phyloP scores from a whole-genome alignment of 1,284 basidiomycete species.

The Ustilago esculenta region DNA sequence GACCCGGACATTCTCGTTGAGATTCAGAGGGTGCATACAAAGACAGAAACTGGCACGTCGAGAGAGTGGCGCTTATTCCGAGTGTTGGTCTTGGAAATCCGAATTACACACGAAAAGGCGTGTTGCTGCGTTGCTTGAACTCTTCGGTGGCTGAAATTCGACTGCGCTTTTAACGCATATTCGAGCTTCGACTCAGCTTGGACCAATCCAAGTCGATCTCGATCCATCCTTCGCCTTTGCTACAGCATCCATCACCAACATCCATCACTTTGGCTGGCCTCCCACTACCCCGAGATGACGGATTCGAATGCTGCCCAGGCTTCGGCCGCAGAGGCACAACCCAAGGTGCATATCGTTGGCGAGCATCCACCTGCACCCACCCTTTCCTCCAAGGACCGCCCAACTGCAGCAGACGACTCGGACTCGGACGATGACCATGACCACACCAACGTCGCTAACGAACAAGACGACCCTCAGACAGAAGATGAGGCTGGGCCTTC shows the following conservation, averaged over 20 bases:
- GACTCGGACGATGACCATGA: conserved; percentile 46
- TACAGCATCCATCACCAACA: too few relatives aligned
- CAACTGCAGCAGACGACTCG: conserved; percentile 18
- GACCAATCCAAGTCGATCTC: conserved; percentile 6
- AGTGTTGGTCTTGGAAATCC: not conserved
- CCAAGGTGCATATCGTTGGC: conserved; percentile 36
- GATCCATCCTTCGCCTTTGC: not conserved
- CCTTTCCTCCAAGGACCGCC: conserved; percentile 16
- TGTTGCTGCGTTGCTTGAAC: too few relatives aligned
- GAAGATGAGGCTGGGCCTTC: conserved; percentile 46
- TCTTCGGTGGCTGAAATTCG: not conserved
- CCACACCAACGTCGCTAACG: not conserved
- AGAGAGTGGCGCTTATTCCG: too few relatives aligned
- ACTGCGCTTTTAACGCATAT: too few relatives aligned
- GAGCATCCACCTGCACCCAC: conserved; percentile 25
- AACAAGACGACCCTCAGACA: conserved; percentile 37
- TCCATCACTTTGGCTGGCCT: not conserved
- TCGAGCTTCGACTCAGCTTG: conserved; percentile 10
- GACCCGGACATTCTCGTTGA: too few relatives aligned
- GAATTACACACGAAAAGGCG: not conserved
- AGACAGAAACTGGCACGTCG: too few relatives aligned
- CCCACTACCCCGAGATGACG: conserved; percentile 1
- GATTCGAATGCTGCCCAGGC: conserved; percentile 2
- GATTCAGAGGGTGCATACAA: too few relatives aligned
- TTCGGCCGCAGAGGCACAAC: not conserved